Conservation (phyloP, 345 rosid species). For the Lepidium africanum region DNA sequence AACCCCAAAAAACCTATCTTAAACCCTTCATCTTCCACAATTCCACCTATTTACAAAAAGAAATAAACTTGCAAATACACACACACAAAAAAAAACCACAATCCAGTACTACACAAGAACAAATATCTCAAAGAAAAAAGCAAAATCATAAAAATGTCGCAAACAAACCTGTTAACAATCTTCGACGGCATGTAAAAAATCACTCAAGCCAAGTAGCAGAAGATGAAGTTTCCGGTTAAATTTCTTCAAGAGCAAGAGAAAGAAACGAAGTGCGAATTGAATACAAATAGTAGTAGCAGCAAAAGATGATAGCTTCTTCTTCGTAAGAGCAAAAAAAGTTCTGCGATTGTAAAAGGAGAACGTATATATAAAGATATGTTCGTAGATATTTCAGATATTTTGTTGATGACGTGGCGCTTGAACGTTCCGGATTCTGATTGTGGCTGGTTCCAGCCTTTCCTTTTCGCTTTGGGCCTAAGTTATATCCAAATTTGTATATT, state of each 20-base stretch:
- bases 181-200: constrained; percentile 29
- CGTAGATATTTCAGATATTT: constrained; percentile 43
- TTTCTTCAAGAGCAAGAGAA: neutral
- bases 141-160: neutral
- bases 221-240: neutral
- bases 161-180: constrained; percentile 34
- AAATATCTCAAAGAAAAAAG: neutral
- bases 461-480: constrained; percentile 28
- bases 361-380: constrained; percentile 27
- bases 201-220: neutral
- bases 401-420: constrained; percentile 22
- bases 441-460: constrained; percentile 9
- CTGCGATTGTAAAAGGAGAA: fast-evolving
- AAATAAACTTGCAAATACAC: neutral
- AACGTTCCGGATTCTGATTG: constrained; percentile 23
- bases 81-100: neutral
- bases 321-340: neutral
- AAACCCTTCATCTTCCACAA: constrained; percentile 2
- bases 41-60: neutral
- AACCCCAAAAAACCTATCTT: neutral
- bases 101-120: neutral
- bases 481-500: neutral
- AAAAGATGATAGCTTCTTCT: neutral
- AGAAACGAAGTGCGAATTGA: neutral
- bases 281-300: neutral